Conservation (phyloP, 2,329 filamentous ascomycete species). For the Penicillium brevicompactum region DNA sequence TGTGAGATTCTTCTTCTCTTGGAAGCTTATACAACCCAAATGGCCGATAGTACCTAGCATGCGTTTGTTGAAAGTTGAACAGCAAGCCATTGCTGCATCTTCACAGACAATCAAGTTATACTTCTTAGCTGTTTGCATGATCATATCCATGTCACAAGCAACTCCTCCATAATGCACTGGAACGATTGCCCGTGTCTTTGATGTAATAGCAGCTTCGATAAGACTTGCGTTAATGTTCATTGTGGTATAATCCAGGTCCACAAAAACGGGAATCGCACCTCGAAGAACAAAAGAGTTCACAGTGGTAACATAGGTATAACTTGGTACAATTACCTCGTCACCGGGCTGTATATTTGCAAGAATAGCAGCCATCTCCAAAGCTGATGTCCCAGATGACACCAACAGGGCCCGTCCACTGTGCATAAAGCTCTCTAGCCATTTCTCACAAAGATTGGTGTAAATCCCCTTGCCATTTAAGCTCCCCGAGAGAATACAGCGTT, state of each 20-base stretch:
- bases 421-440: slow-evolving; percentile 15
- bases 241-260: slow-evolving; percentile 14
- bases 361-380: slow-evolving; percentile 16
- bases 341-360: slow-evolving; percentile 8
- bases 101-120: slow-evolving; percentile 14
- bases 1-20: slow-evolving; percentile 20
- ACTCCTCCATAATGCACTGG: slow-evolving; percentile 19
- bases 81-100: slow-evolving; percentile 17
- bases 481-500: not conserved
- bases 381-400: slow-evolving; percentile 14
- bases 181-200: slow-evolving; percentile 13
- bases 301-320: slow-evolving; percentile 17
- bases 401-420: slow-evolving; percentile 4
- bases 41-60: slow-evolving; percentile 18
- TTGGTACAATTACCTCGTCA: slow-evolving; percentile 20
- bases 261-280: slow-evolving; percentile 12
- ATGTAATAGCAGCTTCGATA: slow-evolving; percentile 11
- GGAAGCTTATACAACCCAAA: slow-evolving; percentile 20
- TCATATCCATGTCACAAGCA: slow-evolving; percentile 15
- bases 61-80: slow-evolving; percentile 5
- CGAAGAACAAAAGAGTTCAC: slow-evolving; percentile 18
- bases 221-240: slow-evolving; percentile 12
- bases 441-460: slow-evolving; percentile 11
- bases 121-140: slow-evolving; percentile 6
- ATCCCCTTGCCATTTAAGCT: slow-evolving; percentile 10